Conservation (phyloP, 2,329 filamentous ascomycete species). For the Curvularia sp. region DNA sequence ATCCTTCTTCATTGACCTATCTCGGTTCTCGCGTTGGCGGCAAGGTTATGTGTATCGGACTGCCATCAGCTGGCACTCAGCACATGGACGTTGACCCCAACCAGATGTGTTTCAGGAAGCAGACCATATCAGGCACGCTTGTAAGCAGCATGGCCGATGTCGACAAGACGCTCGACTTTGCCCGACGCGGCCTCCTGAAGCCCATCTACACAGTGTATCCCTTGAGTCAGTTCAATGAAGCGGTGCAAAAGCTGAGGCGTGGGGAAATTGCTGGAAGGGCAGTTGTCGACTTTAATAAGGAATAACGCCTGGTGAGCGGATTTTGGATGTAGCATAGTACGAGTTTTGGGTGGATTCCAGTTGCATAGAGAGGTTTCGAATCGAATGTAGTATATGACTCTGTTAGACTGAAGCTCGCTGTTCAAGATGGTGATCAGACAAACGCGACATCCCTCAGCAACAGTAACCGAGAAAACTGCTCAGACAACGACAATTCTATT, state of each 20-base stretch:
- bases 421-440: background rate
- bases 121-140: constrained; percentile 48
- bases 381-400: background rate
- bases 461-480: no score
- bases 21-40: constrained; percentile 58
- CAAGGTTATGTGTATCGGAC: constrained; percentile 61
- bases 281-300: constrained; percentile 61
- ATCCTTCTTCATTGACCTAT: constrained; percentile 37
- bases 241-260: constrained; percentile 57
- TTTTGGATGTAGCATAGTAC: background rate
- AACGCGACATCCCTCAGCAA: no score
- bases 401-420: background rate
- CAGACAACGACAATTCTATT: no score
- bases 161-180: constrained; percentile 57
- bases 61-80: constrained; percentile 43
- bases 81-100: constrained; percentile 47
- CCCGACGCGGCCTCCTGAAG: constrained; percentile 58
- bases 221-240: constrained; percentile 58
- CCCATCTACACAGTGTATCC: constrained; percentile 59
- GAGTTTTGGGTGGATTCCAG: background rate
- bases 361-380: background rate
- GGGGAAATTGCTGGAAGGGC: constrained; percentile 61
- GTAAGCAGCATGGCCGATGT: constrained; percentile 59
- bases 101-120: constrained; percentile 47
- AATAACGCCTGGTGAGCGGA: constrained; percentile 22